A percentile compares a stretch with the other conserved stretches of the same genome.
These are phyloP conservation scores for Beauveria sp. DNA, from an alignment of 2,329 filamentous ascomycete species.

Conservation along the genomic window DNA sequence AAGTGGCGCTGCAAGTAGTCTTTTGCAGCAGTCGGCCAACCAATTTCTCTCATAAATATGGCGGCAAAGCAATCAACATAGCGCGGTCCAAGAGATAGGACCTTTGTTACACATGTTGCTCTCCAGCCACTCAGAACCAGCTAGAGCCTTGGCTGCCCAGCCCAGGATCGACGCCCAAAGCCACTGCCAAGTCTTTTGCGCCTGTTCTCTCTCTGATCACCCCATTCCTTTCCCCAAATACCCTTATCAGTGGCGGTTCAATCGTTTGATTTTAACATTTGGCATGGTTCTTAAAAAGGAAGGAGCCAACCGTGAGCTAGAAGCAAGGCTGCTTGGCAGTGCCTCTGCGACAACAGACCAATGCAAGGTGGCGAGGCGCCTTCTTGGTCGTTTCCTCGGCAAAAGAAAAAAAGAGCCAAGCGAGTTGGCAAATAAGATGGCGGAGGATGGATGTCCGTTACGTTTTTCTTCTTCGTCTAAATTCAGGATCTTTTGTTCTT, in stretches of 20 bases:
- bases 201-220: background rate
- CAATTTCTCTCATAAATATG: too few relatives aligned
- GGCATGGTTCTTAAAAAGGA: background rate
- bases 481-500: background rate
- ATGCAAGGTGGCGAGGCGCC: too few relatives aligned
- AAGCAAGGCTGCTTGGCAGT: constrained; percentile 1
- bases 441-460: background rate
- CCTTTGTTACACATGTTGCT: too few relatives aligned
- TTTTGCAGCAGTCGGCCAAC: too few relatives aligned
- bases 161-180: too few relatives aligned
- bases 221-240: background rate
- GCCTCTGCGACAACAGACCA: background rate
- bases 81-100: too few relatives aligned
- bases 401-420: too few relatives aligned
- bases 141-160: too few relatives aligned
- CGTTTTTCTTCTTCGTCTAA: background rate
- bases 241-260: background rate
- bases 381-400: background rate
- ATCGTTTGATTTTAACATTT: background rate
- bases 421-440: background rate
- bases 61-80: too few relatives aligned
- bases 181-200: too few relatives aligned
- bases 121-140: too few relatives aligned
- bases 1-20: too few relatives aligned
- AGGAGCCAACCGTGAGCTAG: background rate